Evolutionary conservation across 306 rosid genomes (phyloP).

Genomic region (Corylus avellana): DNA sequence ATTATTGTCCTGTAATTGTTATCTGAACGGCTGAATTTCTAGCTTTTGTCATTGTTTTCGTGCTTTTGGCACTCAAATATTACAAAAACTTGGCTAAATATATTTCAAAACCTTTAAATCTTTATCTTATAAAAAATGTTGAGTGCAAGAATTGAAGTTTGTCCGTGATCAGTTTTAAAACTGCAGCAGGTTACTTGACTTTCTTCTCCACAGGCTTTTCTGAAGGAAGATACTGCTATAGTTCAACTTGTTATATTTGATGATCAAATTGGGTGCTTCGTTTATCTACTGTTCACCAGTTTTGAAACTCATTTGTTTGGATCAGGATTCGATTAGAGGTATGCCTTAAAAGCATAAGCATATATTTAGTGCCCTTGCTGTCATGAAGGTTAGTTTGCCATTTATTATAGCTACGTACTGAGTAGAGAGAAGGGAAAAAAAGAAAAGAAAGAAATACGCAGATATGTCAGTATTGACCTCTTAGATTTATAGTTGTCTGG

Average conservation of each 20-base stretch:
- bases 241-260: slow-evolving; percentile 96
- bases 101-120: slow-evolving; percentile 18
- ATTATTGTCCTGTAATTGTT: slow-evolving; percentile 12
- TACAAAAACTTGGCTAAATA: slow-evolving; percentile 23
- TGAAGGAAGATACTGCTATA: slow-evolving; percentile 97
- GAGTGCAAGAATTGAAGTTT: slow-evolving; percentile 41
- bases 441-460: slow-evolving; percentile 27
- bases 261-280: slow-evolving; percentile 91
- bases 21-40: background rate
- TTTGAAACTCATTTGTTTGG: slow-evolving; percentile 95
- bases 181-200: slow-evolving; percentile 90
- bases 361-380: slow-evolving; percentile 63
- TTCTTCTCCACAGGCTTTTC: slow-evolving; percentile 96
- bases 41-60: slow-evolving; percentile 26
- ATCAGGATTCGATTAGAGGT: slow-evolving; percentile 98
- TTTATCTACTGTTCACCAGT: slow-evolving; percentile 98
- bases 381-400: slow-evolving; percentile 86
- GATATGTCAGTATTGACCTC: slow-evolving; percentile 28
- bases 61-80: slow-evolving; percentile 32
- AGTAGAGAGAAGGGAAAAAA: slow-evolving; percentile 29
- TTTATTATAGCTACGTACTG: slow-evolving; percentile 49
- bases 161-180: slow-evolving; percentile 64
- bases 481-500: slow-evolving; percentile 28
- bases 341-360: slow-evolving; percentile 95
- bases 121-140: slow-evolving; percentile 31